Evolutionary conservation across 2,329 filamentous ascomycete species (phyloP).

Genomic region (Penicillium sp.): DNA sequence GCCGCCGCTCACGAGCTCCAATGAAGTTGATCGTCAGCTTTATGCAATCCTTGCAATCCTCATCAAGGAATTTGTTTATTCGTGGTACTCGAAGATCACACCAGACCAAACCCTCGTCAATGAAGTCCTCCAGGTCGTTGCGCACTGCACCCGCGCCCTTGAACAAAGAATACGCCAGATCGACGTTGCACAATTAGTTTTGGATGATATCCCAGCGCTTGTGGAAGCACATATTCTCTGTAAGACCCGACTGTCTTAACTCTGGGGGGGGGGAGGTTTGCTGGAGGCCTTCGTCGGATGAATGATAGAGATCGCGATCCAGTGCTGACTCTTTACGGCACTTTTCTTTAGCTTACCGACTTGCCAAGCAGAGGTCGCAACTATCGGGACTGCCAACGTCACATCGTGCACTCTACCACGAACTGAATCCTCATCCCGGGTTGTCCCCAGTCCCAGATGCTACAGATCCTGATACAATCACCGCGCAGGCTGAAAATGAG

Average conservation of each 20-base stretch:
- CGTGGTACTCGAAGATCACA: slow-evolving; percentile 91
- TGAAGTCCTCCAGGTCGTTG: slow-evolving; percentile 85
- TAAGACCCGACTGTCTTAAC: slow-evolving; percentile 44
- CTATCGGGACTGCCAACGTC: slow-evolving; percentile 61
- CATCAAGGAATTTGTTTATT: slow-evolving; percentile 82
- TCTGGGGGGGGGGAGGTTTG: not conserved
- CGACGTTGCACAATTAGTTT: slow-evolving; percentile 74
- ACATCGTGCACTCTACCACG: slow-evolving; percentile 73
- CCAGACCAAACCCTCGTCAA: slow-evolving; percentile 83
- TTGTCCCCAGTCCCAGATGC: slow-evolving; percentile 70
- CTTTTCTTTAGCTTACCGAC: slow-evolving; percentile 63
- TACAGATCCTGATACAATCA: slow-evolving; percentile 50
- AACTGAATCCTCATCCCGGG: slow-evolving; percentile 74
- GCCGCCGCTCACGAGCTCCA: slow-evolving; percentile 88
- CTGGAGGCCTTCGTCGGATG: not conserved
- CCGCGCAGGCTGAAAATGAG: slow-evolving; percentile 72
- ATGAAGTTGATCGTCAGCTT: slow-evolving; percentile 87
- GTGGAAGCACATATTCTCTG: slow-evolving; percentile 76
- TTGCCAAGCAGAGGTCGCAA: slow-evolving; percentile 59
- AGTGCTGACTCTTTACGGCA: slow-evolving; percentile 21
- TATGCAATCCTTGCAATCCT: slow-evolving; percentile 91
- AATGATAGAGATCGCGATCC: not conserved
- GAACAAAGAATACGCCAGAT: slow-evolving; percentile 81
- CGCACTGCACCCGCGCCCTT: slow-evolving; percentile 81
- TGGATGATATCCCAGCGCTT: slow-evolving; percentile 84